Evolutionary conservation across 352 stramenopile genomes (phyloP).

Genomic region (Phytophthora melonis): DNA sequence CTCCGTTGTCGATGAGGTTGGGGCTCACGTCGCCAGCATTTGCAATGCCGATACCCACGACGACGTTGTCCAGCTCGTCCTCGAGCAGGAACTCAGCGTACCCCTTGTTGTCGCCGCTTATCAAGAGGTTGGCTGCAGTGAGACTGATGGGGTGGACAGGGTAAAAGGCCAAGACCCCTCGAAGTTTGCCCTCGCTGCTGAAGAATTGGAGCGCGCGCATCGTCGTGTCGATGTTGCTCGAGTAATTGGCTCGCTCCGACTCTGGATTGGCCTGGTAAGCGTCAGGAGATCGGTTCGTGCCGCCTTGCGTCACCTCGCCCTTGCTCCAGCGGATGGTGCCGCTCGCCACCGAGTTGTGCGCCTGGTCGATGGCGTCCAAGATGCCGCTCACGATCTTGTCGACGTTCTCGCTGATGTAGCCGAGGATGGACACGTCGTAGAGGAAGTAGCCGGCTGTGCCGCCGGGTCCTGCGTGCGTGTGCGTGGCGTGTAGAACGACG

Average conservation of each 20-base stretch:
- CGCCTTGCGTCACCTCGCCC: constrained; percentile 41
- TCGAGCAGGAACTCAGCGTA: too few species aligned
- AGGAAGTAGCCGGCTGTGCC: constrained; percentile 83
- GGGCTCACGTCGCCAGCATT: too few species aligned
- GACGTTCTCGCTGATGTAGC: constrained; percentile 37
- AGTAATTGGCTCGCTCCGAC: too few species aligned
- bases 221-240: too few species aligned
- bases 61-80: constrained; percentile 37
- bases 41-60: too few species aligned
- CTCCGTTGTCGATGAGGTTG: constrained; percentile 31
- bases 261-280: constrained; percentile 45
- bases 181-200: too few species aligned
- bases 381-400: neutral
- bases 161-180: constrained; percentile 14
- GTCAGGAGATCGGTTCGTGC: constrained; percentile 78
- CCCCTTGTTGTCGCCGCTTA: constrained; percentile 46
- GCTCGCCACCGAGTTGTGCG: constrained; percentile 60
- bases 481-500: constrained; percentile 80
- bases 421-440: constrained; percentile 67
- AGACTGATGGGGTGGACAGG: constrained; percentile 85
- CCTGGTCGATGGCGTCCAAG: constrained; percentile 51
- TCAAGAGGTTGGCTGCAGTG: constrained; percentile 72
- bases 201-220: too few species aligned
- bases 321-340: constrained; percentile 56
- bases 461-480: constrained; percentile 82